A percentile compares a stretch with the other conserved stretches of the same genome.
Evolutionary conservation across 225 moss, liverwort and hornwort genomes (phyloP).

Genomic region (Marchantia polymorpha): DNA sequence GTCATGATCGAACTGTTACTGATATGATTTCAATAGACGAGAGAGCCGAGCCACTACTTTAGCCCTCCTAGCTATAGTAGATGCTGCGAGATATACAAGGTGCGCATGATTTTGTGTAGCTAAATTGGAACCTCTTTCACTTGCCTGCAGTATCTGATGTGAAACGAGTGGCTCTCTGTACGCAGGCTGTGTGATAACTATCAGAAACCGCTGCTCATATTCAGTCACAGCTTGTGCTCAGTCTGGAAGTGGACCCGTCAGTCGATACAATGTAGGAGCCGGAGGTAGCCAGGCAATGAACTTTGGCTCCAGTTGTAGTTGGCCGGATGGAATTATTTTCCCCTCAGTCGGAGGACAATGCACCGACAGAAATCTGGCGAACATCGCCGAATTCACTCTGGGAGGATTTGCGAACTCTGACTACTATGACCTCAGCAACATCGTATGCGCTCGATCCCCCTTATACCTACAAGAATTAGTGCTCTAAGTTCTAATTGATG

Average conservation of each 20-base stretch:
- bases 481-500: not conserved
- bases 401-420: not conserved
- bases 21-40: too few species aligned
- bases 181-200: conserved; percentile 5
- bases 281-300: not conserved
- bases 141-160: not conserved
- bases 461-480: not conserved
- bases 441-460: not conserved
- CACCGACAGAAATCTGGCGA: not conserved
- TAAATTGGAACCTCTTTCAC: not conserved
- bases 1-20: too few species aligned
- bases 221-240: conserved; percentile 1
- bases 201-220: conserved; percentile 9
- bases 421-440: conserved; percentile 1
- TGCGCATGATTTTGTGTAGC: not conserved
- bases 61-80: not conserved
- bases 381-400: not conserved
- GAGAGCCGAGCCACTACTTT: too few species aligned
- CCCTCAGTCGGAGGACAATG: conserved; percentile 9
- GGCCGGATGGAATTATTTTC: not conserved
- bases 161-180: not conserved
- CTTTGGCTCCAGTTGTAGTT: not conserved
- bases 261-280: not conserved
- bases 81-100: not conserved
- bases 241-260: too few species aligned